Conservation (phyloP, 352 stramenopile genomes). For the Elongisporangium prolatum region DNA sequence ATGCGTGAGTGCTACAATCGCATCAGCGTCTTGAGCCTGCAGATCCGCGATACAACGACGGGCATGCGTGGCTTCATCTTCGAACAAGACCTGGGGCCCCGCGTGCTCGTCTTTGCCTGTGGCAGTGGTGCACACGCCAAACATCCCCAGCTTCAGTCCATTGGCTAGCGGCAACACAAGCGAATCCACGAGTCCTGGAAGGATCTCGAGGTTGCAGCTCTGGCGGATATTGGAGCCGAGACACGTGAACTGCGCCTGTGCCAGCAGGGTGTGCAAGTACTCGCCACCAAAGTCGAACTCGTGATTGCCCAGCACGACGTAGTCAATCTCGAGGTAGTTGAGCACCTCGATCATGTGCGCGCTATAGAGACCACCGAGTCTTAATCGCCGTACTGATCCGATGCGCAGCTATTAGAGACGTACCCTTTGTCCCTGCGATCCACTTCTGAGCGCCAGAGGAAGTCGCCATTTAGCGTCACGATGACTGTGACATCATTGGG, state of each 20-base stretch:
- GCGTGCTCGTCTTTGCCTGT: constrained; percentile 50
- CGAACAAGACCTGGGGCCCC: constrained; percentile 39
- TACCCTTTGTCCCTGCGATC: constrained; percentile 70
- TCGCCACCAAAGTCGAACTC: constrained; percentile 68
- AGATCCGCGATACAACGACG: constrained; percentile 50
- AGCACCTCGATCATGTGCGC: constrained; percentile 64
- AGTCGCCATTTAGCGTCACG: constrained; percentile 69
- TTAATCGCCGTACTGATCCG: not conserved
- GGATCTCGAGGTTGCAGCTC: constrained; percentile 17
- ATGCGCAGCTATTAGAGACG: constrained; percentile 1
- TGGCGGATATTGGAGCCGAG: constrained; percentile 62
- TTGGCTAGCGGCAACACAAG: constrained; percentile 27
- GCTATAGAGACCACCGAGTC: constrained; percentile 10
- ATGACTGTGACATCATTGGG: constrained; percentile 29
- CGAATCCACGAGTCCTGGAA: constrained; percentile 34
- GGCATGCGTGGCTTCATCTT: constrained; percentile 40
- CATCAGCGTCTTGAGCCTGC: constrained; percentile 37
- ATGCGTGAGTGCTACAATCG: constrained; percentile 80
- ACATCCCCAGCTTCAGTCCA: constrained; percentile 41
- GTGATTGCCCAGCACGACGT: constrained; percentile 74
- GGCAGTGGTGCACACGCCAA: constrained; percentile 51
- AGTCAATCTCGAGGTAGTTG: constrained; percentile 45
- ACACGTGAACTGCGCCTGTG: constrained; percentile 32
- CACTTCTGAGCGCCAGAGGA: constrained; percentile 60
- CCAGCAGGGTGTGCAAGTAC: constrained; percentile 30